Percentiles rank a stretch among this genome's conserved stretches.
phyloP scores from a whole-genome alignment of 768 basidiomycete species.

The Leucocoprinus sp. region DNA sequence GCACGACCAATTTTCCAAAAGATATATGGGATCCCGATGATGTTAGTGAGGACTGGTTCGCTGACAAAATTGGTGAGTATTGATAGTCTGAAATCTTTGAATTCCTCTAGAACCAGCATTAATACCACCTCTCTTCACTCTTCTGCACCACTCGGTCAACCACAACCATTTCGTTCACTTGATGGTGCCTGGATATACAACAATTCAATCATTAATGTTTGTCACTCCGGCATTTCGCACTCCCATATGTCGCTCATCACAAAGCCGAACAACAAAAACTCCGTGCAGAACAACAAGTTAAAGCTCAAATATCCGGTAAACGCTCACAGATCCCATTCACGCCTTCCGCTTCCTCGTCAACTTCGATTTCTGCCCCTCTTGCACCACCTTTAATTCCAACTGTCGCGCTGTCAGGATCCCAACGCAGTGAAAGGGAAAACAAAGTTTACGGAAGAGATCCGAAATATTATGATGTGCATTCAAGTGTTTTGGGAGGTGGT shows the following conservation, averaged over 20 bases:
- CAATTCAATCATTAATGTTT: slow-evolving; percentile 11
- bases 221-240: slow-evolving; percentile 10
- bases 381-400: background rate
- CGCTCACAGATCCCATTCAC: slow-evolving; percentile 60
- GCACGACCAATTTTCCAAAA: slow-evolving; percentile 71
- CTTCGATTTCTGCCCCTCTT: background rate
- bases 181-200: background rate
- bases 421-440: background rate
- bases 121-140: too few relatives aligned
- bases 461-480: background rate
- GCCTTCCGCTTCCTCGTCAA: slow-evolving; percentile 10
- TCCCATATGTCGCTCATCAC: too few relatives aligned
- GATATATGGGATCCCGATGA: slow-evolving; percentile 68
- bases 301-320: slow-evolving; percentile 44
- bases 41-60: slow-evolving; percentile 62
- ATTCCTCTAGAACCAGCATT: slow-evolving; percentile 7
- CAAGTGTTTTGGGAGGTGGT: slow-evolving; percentile 5
- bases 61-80: slow-evolving; percentile 68
- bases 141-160: too few relatives aligned
- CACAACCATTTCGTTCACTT: too few relatives aligned
- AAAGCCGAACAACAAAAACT: slow-evolving; percentile 59
- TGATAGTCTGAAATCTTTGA: slow-evolving; percentile 5
- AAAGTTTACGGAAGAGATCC: background rate
- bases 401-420: background rate
- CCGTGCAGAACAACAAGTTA: slow-evolving; percentile 52